Evolutionary conservation across 2,329 filamentous ascomycete species (phyloP).

Genomic region (Aspergillus sp.): DNA sequence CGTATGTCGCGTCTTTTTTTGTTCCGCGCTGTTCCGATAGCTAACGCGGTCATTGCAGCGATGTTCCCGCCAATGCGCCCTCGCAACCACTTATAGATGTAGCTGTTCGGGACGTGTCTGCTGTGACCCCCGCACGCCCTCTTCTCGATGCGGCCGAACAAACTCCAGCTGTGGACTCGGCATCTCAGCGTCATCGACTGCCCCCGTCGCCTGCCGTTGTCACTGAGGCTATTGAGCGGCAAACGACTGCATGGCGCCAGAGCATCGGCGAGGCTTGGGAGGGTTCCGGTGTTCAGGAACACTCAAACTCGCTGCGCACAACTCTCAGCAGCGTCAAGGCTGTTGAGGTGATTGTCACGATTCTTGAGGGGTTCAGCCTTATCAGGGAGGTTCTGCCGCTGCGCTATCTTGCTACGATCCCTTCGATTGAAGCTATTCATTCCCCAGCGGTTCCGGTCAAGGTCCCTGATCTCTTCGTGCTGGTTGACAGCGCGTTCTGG

Average conservation of each 20-base stretch:
- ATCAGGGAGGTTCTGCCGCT: conserved; percentile 70
- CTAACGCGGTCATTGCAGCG: conserved; percentile 5
- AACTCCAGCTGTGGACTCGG: conserved; percentile 15
- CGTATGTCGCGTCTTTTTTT: conserved; percentile 11
- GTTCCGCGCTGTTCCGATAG: not conserved
- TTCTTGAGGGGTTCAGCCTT: conserved; percentile 70
- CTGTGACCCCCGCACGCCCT: not conserved
- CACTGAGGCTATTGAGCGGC: conserved; percentile 73
- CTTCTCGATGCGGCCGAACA: conserved; percentile 7
- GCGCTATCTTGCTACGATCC: conserved; percentile 71
- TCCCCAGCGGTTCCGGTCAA: conserved; percentile 62
- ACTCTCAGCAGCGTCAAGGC: conserved; percentile 68
- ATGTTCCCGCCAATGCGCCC: conserved; percentile 12
- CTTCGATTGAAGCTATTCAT: conserved; percentile 57
- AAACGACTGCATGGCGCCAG: conserved; percentile 40
- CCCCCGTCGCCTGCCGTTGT: conserved; percentile 46
- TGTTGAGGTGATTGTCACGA: conserved; percentile 66
- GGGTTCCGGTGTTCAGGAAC: conserved; percentile 37
- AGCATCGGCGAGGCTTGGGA: conserved; percentile 36
- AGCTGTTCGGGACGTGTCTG: not conserved
- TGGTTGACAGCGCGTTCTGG: conserved; percentile 81
- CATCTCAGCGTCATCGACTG: conserved; percentile 14
- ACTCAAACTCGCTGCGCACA: conserved; percentile 64
- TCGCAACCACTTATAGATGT: not conserved
- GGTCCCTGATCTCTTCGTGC: conserved; percentile 76